These are phyloP conservation scores for Neofusicoccum kwambonambiense DNA, from an alignment of 2,329 filamentous ascomycete genomes.

Conservation along the genomic window DNA sequence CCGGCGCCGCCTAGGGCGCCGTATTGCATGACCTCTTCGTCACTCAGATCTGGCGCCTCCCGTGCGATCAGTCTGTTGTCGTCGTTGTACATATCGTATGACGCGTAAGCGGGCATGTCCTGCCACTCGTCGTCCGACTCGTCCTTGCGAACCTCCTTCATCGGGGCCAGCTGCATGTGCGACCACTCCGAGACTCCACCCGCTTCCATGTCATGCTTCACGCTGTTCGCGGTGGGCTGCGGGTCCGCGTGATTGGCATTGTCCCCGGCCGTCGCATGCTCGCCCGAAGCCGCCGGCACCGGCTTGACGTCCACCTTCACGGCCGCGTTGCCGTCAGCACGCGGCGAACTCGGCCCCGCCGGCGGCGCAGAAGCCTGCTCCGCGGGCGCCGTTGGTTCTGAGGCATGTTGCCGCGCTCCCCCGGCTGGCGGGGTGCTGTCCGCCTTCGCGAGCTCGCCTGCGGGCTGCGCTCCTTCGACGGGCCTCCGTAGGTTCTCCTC, in stretches of 20 bases:
- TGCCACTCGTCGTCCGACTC: constrained; percentile 81
- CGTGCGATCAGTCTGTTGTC: constrained; percentile 82
- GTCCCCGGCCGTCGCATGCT: neutral
- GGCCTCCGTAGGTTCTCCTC: constrained; percentile 26
- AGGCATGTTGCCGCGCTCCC: neutral
- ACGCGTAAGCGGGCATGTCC: constrained; percentile 88
- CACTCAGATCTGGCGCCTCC: constrained; percentile 64
- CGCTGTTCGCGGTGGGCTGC: neutral
- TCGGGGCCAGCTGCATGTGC: constrained; percentile 69
- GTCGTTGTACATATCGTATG: constrained; percentile 94
- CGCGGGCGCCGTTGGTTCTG: constrained; percentile 4
- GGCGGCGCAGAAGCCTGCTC: neutral
- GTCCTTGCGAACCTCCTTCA: constrained; percentile 47
- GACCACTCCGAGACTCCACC: constrained; percentile 74
- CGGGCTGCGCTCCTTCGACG: constrained; percentile 31
- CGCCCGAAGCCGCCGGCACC: neutral
- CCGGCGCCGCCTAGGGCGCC: constrained; percentile 80
- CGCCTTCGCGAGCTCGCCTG: constrained; percentile 22
- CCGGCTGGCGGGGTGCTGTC: neutral
- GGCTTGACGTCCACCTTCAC: constrained; percentile 3
- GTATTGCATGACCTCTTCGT: constrained; percentile 70
- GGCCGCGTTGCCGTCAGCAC: neutral
- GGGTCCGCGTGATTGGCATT: neutral
- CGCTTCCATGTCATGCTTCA: constrained; percentile 24
- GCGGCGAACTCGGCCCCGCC: neutral